phyloP scores from a whole-genome alignment of 169 alveolate species.

The Plasmodium fragile region DNA sequence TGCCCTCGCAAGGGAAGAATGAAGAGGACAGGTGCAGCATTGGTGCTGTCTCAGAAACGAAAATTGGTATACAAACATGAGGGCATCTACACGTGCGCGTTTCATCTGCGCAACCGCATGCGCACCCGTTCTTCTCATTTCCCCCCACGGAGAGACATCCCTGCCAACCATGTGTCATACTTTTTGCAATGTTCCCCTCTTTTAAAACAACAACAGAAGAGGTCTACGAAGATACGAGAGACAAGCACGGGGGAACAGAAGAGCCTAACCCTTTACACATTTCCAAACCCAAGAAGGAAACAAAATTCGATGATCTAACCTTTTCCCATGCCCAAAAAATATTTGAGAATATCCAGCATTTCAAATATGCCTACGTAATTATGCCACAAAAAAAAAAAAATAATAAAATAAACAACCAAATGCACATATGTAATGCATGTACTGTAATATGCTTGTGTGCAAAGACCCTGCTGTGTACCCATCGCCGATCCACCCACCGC shows the following conservation, averaged over 20 bases:
- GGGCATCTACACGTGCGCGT: not conserved
- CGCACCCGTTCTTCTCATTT: conserved; percentile 3
- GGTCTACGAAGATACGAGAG: conserved; percentile 75
- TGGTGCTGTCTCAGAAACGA: conserved; percentile 9
- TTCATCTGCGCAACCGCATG: not conserved
- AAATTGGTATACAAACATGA: conserved; percentile 46
- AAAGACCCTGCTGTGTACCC: not conserved
- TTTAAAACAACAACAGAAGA: conserved; percentile 37
- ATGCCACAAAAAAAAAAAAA: not conserved
- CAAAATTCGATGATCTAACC: conserved; percentile 56
- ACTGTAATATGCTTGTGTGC: not conserved
- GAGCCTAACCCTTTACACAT: conserved; percentile 12
- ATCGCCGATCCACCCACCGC: not conserved
- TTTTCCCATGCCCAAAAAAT: conserved; percentile 75
- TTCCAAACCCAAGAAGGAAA: conserved; percentile 27
- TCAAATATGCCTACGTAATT: conserved; percentile 62
- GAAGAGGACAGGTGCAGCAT: not conserved
- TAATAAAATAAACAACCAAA: not conserved
- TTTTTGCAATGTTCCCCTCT: not conserved
- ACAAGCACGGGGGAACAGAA: not conserved
- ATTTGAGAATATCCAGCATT: conserved; percentile 68
- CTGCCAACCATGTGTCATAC: not conserved
- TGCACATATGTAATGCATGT: not conserved
- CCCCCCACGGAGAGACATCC: not conserved
- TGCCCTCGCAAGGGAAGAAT: not conserved